These are phyloP conservation scores for Penicillium freii DNA, from an alignment of 2,329 filamentous ascomycete genomes.

Conservation along the genomic window DNA sequence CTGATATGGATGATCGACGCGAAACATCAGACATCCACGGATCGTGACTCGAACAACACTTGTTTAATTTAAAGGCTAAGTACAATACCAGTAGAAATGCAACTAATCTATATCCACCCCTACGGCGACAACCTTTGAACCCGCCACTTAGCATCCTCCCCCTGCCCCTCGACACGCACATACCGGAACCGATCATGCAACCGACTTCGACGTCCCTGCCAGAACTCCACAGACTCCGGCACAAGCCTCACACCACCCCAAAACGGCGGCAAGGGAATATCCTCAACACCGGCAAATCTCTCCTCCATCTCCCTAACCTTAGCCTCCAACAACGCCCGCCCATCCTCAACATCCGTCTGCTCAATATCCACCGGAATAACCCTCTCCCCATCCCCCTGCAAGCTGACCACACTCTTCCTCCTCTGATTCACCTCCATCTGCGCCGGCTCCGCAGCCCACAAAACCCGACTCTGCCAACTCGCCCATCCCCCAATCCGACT, in stretches of 20 bases:
- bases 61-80: neutral
- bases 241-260: constrained; percentile 90
- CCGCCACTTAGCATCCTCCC: constrained; percentile 36
- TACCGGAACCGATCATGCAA: constrained; percentile 94
- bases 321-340: constrained; percentile 69
- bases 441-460: constrained; percentile 48
- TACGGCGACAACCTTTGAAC: constrained; percentile 43
- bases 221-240: constrained; percentile 89
- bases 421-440: constrained; percentile 24
- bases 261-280: constrained; percentile 87
- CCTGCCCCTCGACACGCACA: constrained; percentile 65
- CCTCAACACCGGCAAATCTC: constrained; percentile 69
- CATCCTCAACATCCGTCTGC: constrained; percentile 56
- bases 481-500: constrained; percentile 91
- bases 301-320: constrained; percentile 75
- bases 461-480: constrained; percentile 77
- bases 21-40: neutral
- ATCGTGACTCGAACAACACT: neutral
- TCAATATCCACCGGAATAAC: constrained; percentile 31
- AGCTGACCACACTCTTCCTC: constrained; percentile 26
- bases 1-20: constrained; percentile 11
- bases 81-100: neutral
- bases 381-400: constrained; percentile 13
- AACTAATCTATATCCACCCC: neutral
- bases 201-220: constrained; percentile 85